A percentile compares a stretch with the other conserved stretches of the same genome.
phyloP scores from a whole-genome alignment of 2,329 filamentous ascomycete genomes.

The Thermothelomyces thermophilus region DNA sequence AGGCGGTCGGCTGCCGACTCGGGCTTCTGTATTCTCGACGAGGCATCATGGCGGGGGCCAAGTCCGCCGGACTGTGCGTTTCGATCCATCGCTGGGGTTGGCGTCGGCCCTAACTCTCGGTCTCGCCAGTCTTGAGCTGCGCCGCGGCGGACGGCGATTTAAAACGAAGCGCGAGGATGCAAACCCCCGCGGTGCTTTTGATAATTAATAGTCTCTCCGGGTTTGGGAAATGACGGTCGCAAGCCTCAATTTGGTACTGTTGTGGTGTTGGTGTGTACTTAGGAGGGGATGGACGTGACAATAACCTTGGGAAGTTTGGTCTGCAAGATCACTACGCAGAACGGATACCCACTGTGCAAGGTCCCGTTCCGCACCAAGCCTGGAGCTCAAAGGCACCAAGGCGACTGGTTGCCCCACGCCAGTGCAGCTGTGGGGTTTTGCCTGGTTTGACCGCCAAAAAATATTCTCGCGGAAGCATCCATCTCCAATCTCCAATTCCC shows the following conservation, averaged over 20 bases:
- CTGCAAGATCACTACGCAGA: background rate
- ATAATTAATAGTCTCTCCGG: too few species aligned
- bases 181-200: too few species aligned
- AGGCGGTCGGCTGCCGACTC: constrained; percentile 58
- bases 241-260: too few species aligned
- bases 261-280: background rate
- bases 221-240: too few species aligned
- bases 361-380: background rate
- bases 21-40: constrained; percentile 49
- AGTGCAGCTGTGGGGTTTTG: constrained; percentile 14
- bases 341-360: too few species aligned
- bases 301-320: background rate
- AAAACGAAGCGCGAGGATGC: background rate
- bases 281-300: background rate
- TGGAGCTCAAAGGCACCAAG: background rate
- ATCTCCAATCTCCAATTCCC: constrained; percentile 21
- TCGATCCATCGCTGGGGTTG: constrained; percentile 42
- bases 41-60: constrained; percentile 49
- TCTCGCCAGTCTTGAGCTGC: background rate
- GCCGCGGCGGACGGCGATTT: background rate
- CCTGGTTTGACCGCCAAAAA: constrained; percentile 26
- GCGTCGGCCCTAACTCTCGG: background rate
- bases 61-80: constrained; percentile 44
- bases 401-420: constrained; percentile 4
- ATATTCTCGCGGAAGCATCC: constrained; percentile 23